Evolutionary conservation across 1,139 yeast species (phyloP).

Genomic region (Magnusiomyces tetraspermus): DNA sequence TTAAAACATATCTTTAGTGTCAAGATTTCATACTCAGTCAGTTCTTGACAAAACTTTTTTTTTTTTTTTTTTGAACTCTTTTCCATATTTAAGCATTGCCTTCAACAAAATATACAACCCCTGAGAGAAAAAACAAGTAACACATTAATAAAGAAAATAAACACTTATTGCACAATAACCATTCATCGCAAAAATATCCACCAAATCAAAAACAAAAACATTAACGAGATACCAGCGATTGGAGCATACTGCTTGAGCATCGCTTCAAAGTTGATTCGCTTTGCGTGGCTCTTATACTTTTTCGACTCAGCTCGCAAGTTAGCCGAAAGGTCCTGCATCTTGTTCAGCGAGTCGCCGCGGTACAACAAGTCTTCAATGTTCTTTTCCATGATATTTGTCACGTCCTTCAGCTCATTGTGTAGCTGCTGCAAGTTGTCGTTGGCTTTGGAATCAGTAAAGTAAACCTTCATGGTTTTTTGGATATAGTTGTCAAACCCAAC

Average conservation of each 20-base stretch:
- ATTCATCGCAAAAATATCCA: slow-evolving; percentile 53
- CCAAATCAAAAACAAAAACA: slow-evolving; percentile 74
- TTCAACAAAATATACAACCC: no score
- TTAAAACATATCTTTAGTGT: no score
- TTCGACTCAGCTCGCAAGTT: slow-evolving; percentile 73
- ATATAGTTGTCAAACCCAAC: slow-evolving; percentile 77
- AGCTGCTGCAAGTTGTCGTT: slow-evolving; percentile 78
- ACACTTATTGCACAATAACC: no score
- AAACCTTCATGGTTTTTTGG: slow-evolving; percentile 77
- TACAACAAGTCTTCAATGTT: slow-evolving; percentile 89
- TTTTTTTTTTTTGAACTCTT: no score
- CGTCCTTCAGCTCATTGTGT: slow-evolving; percentile 84
- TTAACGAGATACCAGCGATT: slow-evolving; percentile 57
- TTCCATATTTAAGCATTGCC: no score
- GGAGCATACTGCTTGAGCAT: slow-evolving; percentile 85
- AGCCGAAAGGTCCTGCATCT: slow-evolving; percentile 79
- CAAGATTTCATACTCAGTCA: no score
- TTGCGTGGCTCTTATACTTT: slow-evolving; percentile 84
- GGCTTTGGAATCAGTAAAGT: slow-evolving; percentile 83
- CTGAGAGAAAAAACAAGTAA: no score
- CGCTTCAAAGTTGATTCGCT: slow-evolving; percentile 82
- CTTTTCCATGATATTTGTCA: slow-evolving; percentile 89
- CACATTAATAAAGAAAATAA: no score
- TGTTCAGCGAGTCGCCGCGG: slow-evolving; percentile 90
- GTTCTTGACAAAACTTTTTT: no score